A percentile compares a stretch with the other conserved stretches of the same genome.
phyloP scores from a whole-genome alignment of 2,329 filamentous ascomycete species.

The Thelonectria rubi region DNA sequence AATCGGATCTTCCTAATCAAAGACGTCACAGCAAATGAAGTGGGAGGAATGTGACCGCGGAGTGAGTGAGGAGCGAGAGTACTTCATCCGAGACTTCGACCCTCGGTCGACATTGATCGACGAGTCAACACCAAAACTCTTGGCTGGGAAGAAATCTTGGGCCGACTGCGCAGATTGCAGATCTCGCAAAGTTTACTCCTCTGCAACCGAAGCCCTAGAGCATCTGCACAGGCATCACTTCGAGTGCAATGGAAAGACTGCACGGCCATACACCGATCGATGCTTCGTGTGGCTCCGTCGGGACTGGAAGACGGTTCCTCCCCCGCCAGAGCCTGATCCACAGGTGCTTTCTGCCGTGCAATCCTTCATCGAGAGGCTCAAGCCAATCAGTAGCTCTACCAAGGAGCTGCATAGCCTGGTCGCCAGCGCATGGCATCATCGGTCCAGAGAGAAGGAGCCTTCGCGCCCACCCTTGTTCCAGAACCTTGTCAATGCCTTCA shows the following conservation, averaged over 20 bases:
- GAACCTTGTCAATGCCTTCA: conserved; percentile 4
- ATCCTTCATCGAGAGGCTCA: neutral
- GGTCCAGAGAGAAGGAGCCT: neutral
- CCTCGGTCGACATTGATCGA: neutral
- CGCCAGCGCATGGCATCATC: neutral
- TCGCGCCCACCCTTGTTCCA: neutral
- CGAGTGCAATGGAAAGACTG: neutral
- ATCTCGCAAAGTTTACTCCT: neutral
- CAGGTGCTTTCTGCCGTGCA: neutral
- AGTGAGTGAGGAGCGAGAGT: neutral
- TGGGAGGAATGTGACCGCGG: conserved; percentile 3
- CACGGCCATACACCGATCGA: neutral
- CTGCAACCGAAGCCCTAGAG: neutral
- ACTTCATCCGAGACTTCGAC: neutral
- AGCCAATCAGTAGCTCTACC: neutral
- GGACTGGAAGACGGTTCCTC: neutral
- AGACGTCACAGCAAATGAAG: neutral
- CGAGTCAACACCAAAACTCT: neutral
- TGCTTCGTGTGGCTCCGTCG: conserved; percentile 6
- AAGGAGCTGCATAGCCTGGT: neutral
- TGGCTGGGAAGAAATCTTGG: neutral
- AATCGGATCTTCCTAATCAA: neutral
- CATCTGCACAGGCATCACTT: conserved; percentile 3
- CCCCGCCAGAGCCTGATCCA: neutral
- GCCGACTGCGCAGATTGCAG: neutral